These are phyloP conservation scores for Heracleum sosnowskyi DNA, from an alignment of 129 eudicot genomes.

Conservation along the genomic window DNA sequence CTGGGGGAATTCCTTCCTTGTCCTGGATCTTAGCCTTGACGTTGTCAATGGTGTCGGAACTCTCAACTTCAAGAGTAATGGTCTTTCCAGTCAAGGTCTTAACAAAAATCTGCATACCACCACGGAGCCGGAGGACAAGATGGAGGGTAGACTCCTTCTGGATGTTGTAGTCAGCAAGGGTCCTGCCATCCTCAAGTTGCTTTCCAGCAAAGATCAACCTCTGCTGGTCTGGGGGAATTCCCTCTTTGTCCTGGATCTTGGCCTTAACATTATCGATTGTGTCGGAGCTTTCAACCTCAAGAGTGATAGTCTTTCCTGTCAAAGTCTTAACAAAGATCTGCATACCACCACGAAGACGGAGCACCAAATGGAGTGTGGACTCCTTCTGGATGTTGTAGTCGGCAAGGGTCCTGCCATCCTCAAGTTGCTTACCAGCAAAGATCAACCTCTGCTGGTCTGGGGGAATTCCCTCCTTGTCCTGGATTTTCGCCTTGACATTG, in stretches of 20 bases:
- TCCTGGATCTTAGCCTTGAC: constrained; percentile 4
- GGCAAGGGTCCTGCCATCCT: neutral
- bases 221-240: constrained; percentile 7
- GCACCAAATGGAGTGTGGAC: neutral
- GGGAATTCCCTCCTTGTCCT: constrained; percentile 2
- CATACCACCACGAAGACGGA: constrained; percentile 3
- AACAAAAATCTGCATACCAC: constrained; percentile 6
- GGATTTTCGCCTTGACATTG: neutral
- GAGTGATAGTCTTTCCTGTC: neutral
- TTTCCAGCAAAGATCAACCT: neutral
- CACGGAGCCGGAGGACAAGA: neutral
- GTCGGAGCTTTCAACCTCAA: neutral
- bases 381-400: constrained; percentile 7
- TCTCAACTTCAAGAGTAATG: neutral
- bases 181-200: constrained; percentile 3
- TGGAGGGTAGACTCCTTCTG: neutral
- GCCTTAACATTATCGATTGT: neutral
- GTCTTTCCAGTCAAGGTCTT: neutral
- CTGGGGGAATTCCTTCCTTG: neutral
- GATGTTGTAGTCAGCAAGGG: neutral
- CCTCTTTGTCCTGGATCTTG: constrained; percentile 5
- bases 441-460: constrained; percentile 3
- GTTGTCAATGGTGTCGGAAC: neutral
- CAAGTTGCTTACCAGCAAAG: neutral
- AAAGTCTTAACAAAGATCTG: constrained; percentile 2